Evolutionary conservation across 768 basidiomycete species (phyloP), one percentile per base, ranked within the genome.

Genomic region (Lactarius tabidus): DNA sequence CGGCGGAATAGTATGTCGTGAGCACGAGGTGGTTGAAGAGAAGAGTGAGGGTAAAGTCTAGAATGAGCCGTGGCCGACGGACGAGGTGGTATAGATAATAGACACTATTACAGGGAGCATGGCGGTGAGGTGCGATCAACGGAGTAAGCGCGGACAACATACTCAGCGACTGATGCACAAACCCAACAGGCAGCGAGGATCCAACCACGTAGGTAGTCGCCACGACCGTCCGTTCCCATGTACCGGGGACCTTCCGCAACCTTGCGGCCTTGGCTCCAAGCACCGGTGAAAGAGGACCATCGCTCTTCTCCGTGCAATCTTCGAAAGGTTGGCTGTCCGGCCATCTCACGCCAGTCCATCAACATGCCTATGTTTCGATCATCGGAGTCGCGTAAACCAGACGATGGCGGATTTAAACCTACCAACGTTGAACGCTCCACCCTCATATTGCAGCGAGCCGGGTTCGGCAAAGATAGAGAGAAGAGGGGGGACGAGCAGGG

Each of bases 301-400:
- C 83, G 77, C 51, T 85, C 83, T 60, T 84, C 83, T 20, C 85
- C 88, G 28, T 85, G 82, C 62, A 85, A 75, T 31, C 84, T 84
- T 62, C 82, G 83, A 26, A 90, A 85, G 0, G 94, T 95, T 4
- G 91, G 86, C 59, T 84, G 77, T 5, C 93, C 91, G 1, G 95
- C 90, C 85, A 99, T 89, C 75, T 98, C 91, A 54, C 94, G 83
- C 97, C 97, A 99, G 77, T 98, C 95, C 88, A 99, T 93, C 41
- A 98, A 79, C 89, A 94, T 92, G 3, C 89, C 90, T 89, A 66
- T 38, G 23, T 14, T 36, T 41, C 61, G 56, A 51, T 36, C 53
- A 57, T 57, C 59, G 35, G 48, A 54, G 60, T 35, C 54, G 65
- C 58, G 61, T 43, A 23, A 51, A 31, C 43, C n/a, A 36, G 57